Evolutionary conservation across 805 yeast species (phyloP).

Genomic region (Candida endomychidarum): DNA sequence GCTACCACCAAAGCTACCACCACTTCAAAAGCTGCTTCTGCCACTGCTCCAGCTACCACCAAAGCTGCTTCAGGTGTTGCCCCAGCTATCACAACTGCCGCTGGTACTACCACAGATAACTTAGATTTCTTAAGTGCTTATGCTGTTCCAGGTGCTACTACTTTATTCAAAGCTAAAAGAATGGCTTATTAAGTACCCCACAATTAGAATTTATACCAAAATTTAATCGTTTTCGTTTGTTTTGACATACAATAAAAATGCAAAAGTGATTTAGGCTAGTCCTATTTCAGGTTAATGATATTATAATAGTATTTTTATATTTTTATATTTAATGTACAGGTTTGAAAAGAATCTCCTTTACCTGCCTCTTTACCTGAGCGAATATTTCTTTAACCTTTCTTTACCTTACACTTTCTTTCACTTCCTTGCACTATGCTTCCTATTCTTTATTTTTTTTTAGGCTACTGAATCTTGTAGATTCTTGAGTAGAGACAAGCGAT

Average conservation of each 20-base stretch:
- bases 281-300: background rate
- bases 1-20: constrained; percentile 16
- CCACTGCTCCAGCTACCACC: constrained; percentile 11
- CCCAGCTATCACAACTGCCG: constrained; percentile 12
- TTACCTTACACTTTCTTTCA: no score
- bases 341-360: background rate
- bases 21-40: constrained; percentile 14
- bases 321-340: constrained; percentile 9
- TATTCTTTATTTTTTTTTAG: no score
- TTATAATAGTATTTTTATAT: constrained; percentile 4
- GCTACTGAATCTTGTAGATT: no score
- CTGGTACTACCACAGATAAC: constrained; percentile 14
- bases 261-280: background rate
- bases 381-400: no score
- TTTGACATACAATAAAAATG: constrained; percentile 1
- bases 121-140: constrained; percentile 17
- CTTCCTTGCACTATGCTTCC: no score
- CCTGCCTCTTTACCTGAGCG: no score
- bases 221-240: constrained; percentile 6
- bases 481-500: no score
- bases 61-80: constrained; percentile 12
- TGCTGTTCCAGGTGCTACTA: constrained; percentile 20
- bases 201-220: constrained; percentile 2
- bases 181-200: constrained; percentile 20
- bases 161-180: constrained; percentile 24